Evolutionary conservation across 768 basidiomycete species (phyloP), one percentile per base, ranked within the genome.

Genomic region (Saitozyma sp.): DNA sequence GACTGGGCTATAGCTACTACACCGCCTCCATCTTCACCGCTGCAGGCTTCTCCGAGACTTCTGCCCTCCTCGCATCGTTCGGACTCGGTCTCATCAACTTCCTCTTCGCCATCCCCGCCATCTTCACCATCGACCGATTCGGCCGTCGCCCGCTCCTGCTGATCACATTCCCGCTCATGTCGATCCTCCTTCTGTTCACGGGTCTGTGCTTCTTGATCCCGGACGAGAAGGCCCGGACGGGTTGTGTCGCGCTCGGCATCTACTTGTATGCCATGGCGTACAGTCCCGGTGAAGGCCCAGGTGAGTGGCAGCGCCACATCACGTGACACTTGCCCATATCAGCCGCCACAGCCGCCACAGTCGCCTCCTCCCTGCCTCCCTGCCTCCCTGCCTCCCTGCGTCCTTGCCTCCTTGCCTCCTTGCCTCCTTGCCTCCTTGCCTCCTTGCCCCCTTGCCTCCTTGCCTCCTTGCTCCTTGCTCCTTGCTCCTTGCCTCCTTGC

Each of bases 81-180:
- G 77, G 78, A 9, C 76, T 77, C 61, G 78, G 78, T 49, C 63
- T 70, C 9, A 67, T 77, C 61, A 77, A 77, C 57, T 54, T 17
- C 10, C 14, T 54, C 8, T 61, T 61, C 29, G 53, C 59, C 29
- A 59, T 59, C 50, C 61, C 61, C 9, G 54, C 61, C 8, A 42
- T 62, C 29, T 56, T n/a, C 54, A 67, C 85, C 29, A 84, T 87
- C 68, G 86, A 77, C 63, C 88, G 87, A 0, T 90, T 86, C 68
- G 90, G 90, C 9, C 84, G 90, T 43, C 86, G 90, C 14, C 86
- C 86, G 57, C 82, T 91, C 5, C 81, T 92, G 16, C 78, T 91
- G 13, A 85, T 86, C 70, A 90, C 89, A 0, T 91, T 91, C 83
- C 90, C 90, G 0, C 84, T 85, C 64, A 91, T 91, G 90, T 85